Evolutionary conservation across 1,284 basidiomycete genomes (phyloP).

Genomic region (Puccinia polysora): DNA sequence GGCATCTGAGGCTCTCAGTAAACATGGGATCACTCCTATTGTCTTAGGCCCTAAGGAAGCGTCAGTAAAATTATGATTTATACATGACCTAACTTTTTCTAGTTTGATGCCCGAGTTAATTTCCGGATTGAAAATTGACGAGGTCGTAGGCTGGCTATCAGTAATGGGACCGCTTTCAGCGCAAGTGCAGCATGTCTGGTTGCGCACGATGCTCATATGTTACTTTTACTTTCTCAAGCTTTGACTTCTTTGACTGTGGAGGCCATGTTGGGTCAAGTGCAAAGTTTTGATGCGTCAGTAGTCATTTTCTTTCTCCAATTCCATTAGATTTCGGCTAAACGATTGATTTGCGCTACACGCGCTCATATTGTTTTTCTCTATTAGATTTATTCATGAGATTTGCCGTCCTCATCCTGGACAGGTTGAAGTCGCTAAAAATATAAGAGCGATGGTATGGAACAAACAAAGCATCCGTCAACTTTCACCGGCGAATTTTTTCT

Average conservation of each 20-base stretch:
- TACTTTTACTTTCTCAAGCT: constrained; percentile 68
- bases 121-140: background rate
- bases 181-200: constrained; percentile 57
- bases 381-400: constrained; percentile 66
- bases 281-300: constrained; percentile 29
- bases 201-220: constrained; percentile 67
- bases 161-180: constrained; percentile 80
- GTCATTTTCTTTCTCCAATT: background rate
- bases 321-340: constrained; percentile 64
- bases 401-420: constrained; percentile 83
- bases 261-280: constrained; percentile 57
- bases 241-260: constrained; percentile 79
- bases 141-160: constrained; percentile 46
- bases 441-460: constrained; percentile 59
- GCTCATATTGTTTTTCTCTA: background rate
- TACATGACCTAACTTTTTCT: constrained; percentile 52
- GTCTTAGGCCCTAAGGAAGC: constrained; percentile 74
- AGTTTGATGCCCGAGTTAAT: constrained; percentile 52
- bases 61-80: constrained; percentile 53
- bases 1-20: constrained; percentile 64
- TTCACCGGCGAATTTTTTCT: background rate
- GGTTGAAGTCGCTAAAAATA: constrained; percentile 66
- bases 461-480: constrained; percentile 34
- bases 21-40: constrained; percentile 65
- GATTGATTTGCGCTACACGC: no score